These are phyloP conservation scores for Dioscorea zingiberensis DNA, from an alignment of 106 monocot genomes.

Conservation along the genomic window DNA sequence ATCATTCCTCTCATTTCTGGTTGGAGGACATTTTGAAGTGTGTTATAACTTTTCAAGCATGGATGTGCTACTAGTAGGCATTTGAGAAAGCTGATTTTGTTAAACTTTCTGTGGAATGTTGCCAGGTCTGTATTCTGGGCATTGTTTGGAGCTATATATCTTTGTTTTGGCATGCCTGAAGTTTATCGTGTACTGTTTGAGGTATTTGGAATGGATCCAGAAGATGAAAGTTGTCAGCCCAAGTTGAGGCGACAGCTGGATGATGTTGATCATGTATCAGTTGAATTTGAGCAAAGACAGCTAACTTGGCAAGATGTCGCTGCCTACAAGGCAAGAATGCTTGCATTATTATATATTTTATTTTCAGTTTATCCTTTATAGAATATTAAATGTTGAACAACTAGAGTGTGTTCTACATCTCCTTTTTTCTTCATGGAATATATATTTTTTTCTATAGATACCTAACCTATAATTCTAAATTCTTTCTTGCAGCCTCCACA, in stretches of 20 bases:
- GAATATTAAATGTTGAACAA: neutral
- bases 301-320: constrained; percentile 93
- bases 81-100: neutral
- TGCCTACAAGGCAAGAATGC: constrained; percentile 55
- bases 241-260: constrained; percentile 84
- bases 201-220: constrained; percentile 95
- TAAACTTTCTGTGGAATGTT: constrained; percentile 2
- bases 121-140: constrained; percentile 91
- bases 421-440: too few relatives aligned
- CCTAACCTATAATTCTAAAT: too few relatives aligned
- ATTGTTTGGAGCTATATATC: constrained; percentile 93
- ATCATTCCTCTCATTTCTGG: too few relatives aligned
- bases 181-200: constrained; percentile 96
- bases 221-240: constrained; percentile 89
- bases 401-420: neutral
- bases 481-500: constrained; percentile 64
- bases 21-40: too few relatives aligned
- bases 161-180: constrained; percentile 97
- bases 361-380: neutral
- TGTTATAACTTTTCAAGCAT: too few relatives aligned
- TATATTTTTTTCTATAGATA: too few relatives aligned
- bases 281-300: constrained; percentile 77
- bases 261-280: constrained; percentile 95
- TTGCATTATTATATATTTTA: neutral
- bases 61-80: too few relatives aligned